Evolutionary conservation across 2,329 filamentous ascomycete genomes (phyloP).

Genomic region (Hypomyces rosellus): DNA sequence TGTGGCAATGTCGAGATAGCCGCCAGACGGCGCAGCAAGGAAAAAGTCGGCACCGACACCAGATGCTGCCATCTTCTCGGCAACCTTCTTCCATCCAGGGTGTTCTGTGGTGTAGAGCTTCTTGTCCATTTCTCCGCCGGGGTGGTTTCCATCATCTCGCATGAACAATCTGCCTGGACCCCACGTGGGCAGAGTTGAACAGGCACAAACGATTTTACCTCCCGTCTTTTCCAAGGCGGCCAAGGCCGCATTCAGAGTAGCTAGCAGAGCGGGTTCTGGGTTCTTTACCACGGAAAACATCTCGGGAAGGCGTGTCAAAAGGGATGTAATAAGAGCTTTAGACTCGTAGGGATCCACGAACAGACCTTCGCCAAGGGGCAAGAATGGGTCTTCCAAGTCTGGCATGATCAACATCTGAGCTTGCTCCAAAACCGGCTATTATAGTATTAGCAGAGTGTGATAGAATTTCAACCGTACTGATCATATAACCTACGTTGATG

Average conservation of each 20-base stretch:
- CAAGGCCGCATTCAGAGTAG: slow-evolving; percentile 75
- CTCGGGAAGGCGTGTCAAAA: slow-evolving; percentile 74
- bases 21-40: slow-evolving; percentile 80
- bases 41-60: slow-evolving; percentile 94
- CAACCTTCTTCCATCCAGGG: slow-evolving; percentile 76
- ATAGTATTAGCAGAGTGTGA: background rate
- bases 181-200: slow-evolving; percentile 84
- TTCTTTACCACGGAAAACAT: slow-evolving; percentile 87
- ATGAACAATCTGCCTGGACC: slow-evolving; percentile 80
- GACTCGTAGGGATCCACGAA: slow-evolving; percentile 94
- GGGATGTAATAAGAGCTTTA: slow-evolving; percentile 76
- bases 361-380: slow-evolving; percentile 82
- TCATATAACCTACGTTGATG: slow-evolving; percentile 58
- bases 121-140: slow-evolving; percentile 83
- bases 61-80: slow-evolving; percentile 78
- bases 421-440: slow-evolving; percentile 65
- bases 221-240: slow-evolving; percentile 81
- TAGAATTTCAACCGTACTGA: background rate
- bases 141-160: slow-evolving; percentile 81
- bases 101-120: slow-evolving; percentile 90
- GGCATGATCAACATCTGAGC: slow-evolving; percentile 99
- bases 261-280: slow-evolving; percentile 81
- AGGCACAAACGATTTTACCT: slow-evolving; percentile 84
- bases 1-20: slow-evolving; percentile 88
- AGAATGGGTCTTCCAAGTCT: slow-evolving; percentile 92